Evolutionary conservation across 495 filamentous ascomycete genomes (phyloP), one percentile per base, ranked within the genome.

Genomic region (Recurvomyces mirabilis): DNA sequence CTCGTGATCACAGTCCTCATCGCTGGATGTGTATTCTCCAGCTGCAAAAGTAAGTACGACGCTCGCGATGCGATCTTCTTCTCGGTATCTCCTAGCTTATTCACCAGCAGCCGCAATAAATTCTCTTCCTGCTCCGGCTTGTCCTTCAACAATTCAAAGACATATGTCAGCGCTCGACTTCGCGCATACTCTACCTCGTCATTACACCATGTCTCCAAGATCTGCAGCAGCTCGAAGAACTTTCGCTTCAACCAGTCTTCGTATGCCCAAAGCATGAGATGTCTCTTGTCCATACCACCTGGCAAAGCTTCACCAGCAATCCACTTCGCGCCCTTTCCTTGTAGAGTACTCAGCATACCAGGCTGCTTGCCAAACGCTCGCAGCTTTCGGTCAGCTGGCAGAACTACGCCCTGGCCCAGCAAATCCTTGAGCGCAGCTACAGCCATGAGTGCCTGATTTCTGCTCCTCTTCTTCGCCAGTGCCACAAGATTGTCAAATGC

Each of bases 101-200:
- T 95, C 30, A 95, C 85, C 38, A 98, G 60, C 26, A 98, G 68
- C 31, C 93, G 75, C 36, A 98, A 69, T 31, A 98, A 69, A 59
- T 98, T 98, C 25, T 87, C 80, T 62, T 98, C 91, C 59, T 98
- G 93, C 61, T 98, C 91, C 1, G 91, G 91, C 63, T 95, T 98
- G 62, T 91, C 87, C 60, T 82, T 86, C 23, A 98, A 70, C 12
- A 98, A 68, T 50, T 91, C 86, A 55, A 74, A 94, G 23, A 94
- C 80, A 41, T 89, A 89, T 38, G 83, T 87, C 13, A 96, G 68
- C 12, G 89, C 83, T 45, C 85, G 78, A 15, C 77, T 79, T 43
- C 89, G 74, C 13, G 93, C 83, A 61, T 87, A 94, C 54, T 87
- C 84, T 30, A 98, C 80, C 63, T 95, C 88, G 55, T 98, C 91